A percentile compares a stretch with the other conserved stretches of the same genome.
Conservation (phyloP, 208 protist species). For the Angomonas deanei region DNA sequence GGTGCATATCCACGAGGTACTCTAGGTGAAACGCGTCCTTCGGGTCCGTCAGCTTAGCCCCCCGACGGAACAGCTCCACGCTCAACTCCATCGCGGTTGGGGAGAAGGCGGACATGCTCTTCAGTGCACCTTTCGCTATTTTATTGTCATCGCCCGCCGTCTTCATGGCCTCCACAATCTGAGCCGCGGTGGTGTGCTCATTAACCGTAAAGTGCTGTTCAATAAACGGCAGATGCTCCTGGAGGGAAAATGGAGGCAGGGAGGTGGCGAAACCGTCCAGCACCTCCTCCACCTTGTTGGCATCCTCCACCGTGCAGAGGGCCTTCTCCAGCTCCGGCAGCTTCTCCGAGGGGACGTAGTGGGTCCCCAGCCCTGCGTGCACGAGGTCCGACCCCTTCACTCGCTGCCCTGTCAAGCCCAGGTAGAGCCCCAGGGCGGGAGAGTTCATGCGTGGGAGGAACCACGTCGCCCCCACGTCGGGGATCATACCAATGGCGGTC, state of each 20-base stretch:
- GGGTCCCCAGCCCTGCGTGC: constrained; percentile 70
- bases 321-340: constrained; percentile 46
- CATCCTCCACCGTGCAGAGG: constrained; percentile 25
- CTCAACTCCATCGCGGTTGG: constrained; percentile 51
- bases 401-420: constrained; percentile 67
- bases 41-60: constrained; percentile 20
- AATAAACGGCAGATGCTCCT: constrained; percentile 22
- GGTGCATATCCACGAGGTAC: constrained; percentile 41
- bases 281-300: constrained; percentile 26
- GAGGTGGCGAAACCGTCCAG: constrained; percentile 35
- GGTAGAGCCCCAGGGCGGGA: constrained; percentile 55
- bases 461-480: constrained; percentile 74
- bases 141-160: constrained; percentile 17
- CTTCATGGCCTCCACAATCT: constrained; percentile 34
- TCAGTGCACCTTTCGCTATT: constrained; percentile 22
- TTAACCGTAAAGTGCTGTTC: constrained; percentile 27
- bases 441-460: constrained; percentile 52
- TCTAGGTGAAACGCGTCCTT: constrained; percentile 60
- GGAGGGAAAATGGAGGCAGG: constrained; percentile 41
- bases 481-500: constrained; percentile 73
- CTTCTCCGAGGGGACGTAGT: constrained; percentile 57
- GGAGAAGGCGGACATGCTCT: constrained; percentile 30
- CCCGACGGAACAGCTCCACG: constrained; percentile 47
- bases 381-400: constrained; percentile 67
- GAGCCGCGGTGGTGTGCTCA: constrained; percentile 23